Evolutionary conservation across 2,329 filamentous ascomycete genomes (phyloP), one percentile per base, ranked within the genome.

Genomic region (Colletotrichum chlorophyti): DNA sequence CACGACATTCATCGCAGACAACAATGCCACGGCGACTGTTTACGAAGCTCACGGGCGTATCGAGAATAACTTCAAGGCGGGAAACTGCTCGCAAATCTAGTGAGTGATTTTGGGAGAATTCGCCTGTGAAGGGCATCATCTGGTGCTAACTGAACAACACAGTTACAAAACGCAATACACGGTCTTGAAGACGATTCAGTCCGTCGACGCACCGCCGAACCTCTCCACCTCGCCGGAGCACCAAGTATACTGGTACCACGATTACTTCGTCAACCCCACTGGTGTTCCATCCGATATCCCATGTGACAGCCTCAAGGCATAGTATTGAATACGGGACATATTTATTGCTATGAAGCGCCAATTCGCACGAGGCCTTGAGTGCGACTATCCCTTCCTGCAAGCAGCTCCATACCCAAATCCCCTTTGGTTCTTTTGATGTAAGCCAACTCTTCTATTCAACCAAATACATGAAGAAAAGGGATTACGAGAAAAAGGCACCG

Each of bases 151-250:
- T 58, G 12, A 53, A 21, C 24, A 7, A 7, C n/a, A 4, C 27
- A 58, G 54, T 27, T 58, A 58, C n/a, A 58, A 58, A 35, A 58
- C 54, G 8, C 54, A 58, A 6, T 58, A 58, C n/a, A 58, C 54
- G 1, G 41, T 58, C 1, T 29, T 58, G 2, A 58, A 58, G 48
- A 58, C 54, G 3, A 24, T 10, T 3, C 26, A 53, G 41, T 46
- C 48, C 6, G 21, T 58, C 0, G 54, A 58, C 4, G 54, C 48
- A 17, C 26, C 54, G 17, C 54, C 54, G 6, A 58, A 58, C 2
- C 11, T 58, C 34, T 47, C 54, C 15, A 53, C 49, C 0, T 47
- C n/a, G n/a, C 32, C 54, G 5, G 48, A 53, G 23, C 41, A 58
- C 0, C 54, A 58, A 41, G 54, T 58, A 17, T 58, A 58, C 40